Evolutionary conservation across 208 protist genomes (phyloP), one percentile per base, ranked within the genome.

Genomic region (Trypanosoma congolense): DNA sequence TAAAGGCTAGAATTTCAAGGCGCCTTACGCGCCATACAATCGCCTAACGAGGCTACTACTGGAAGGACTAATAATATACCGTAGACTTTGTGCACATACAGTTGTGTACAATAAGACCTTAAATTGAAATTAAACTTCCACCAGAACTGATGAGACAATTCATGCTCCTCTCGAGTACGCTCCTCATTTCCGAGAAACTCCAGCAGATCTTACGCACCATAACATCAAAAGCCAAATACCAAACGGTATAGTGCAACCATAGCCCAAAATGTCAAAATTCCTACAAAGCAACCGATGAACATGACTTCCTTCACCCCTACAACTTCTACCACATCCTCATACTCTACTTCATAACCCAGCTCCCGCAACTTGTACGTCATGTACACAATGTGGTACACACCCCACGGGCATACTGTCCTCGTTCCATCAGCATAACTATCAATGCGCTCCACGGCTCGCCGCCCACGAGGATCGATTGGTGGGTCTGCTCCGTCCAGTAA

Each of bases 351-450:
- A 56, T 77, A 93, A 46, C 86, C 86, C 28, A 87, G 61, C 48
- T 79, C 71, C 40, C 67, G 60, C 21, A 93, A 64, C 8, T 72
- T 76, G 42, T 93, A 80, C 49, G 70, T 76, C 55, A 93, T 87
- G 68, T 93, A 93, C 12, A 77, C 80, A 45, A 88, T 77, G 63
- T 93, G 86, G 28, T 89, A 93, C 35, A 93, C 80, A 16, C 82
- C 80, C 83, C 86, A 93, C 10, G 86, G 81, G 28, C 83, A 73
- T 14, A 58, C 75, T 14, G 85, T 75, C 0, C 68, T 61, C 1
- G 72, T 87, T 41, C 59, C 69, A n/a, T 78, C 69, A n/a, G 76
- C 42, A 61, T 93, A 93, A 9, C 52, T 69, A 28, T 77, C 80
- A 47, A 93, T 88, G 47, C 86, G 76, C 58, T 83, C 79, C 28